Evolutionary conservation across 257 asterid genomes (phyloP).

Genomic region (Gardenia jasminoides): DNA sequence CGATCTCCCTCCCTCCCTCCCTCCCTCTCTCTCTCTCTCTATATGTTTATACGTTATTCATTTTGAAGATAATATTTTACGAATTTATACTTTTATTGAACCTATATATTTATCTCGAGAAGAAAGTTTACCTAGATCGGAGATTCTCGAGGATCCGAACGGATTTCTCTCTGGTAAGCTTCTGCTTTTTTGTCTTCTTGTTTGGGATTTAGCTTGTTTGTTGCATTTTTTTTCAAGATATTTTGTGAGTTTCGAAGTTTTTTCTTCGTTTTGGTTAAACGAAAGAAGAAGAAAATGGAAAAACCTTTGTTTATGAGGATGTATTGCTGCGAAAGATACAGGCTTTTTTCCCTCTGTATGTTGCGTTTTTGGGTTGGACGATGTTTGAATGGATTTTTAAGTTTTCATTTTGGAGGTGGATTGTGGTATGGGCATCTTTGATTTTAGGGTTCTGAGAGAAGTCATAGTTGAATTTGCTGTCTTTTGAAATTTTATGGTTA

Average conservation of each 20-base stretch:
- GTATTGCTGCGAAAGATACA: not conserved
- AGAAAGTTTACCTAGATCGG: constrained; percentile 39
- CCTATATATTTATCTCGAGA: constrained; percentile 11
- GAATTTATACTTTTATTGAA: not conserved
- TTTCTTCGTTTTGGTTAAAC: not conserved
- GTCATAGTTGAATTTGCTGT: not conserved
- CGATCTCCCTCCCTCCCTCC: not conserved
- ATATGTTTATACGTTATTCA: not conserved
- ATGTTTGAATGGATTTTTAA: too few species aligned
- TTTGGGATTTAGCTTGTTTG: not conserved
- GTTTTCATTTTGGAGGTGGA: not conserved
- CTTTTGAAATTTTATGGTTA: not conserved
- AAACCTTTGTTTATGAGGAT: not conserved
- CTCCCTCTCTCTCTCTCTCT: not conserved
- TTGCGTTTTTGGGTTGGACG: not conserved
- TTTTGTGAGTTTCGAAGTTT: not conserved
- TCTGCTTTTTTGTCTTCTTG: not conserved
- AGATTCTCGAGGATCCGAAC: constrained; percentile 43
- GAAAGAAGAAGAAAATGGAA: not conserved
- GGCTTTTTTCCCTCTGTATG: not conserved
- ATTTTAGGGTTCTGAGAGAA: not conserved
- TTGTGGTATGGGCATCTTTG: not conserved
- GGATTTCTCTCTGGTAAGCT: constrained; percentile 32
- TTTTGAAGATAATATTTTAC: too few species aligned
- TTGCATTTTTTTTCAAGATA: not conserved